Evolutionary conservation across 495 filamentous ascomycete genomes (phyloP).

Genomic region (Xylaria bambusicola): DNA sequence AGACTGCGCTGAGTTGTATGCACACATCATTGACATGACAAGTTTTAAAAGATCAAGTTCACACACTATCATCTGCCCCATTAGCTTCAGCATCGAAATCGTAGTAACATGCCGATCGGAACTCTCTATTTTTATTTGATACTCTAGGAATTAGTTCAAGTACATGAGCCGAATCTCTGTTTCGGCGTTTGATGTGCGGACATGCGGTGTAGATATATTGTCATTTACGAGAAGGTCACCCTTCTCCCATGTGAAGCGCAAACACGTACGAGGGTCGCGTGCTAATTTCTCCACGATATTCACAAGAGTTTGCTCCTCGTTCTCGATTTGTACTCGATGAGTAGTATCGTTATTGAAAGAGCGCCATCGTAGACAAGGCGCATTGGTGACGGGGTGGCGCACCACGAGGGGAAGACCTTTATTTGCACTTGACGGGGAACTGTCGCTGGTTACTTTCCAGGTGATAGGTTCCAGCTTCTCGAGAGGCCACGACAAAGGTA

Average conservation of each 20-base stretch:
- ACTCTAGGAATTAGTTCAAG: not conserved
- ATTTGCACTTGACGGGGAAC: not conserved
- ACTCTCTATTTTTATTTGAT: too few relatives aligned
- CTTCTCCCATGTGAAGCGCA: constrained; percentile 10
- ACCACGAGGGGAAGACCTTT: not conserved
- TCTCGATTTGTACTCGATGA: not conserved
- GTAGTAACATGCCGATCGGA: too few relatives aligned
- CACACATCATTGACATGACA: too few relatives aligned
- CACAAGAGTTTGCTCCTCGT: constrained; percentile 8
- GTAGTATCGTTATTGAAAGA: not conserved
- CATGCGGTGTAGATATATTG: constrained; percentile 5
- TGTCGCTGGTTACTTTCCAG: constrained; percentile 2
- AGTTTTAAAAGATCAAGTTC: too few relatives aligned
- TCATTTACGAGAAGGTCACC: constrained; percentile 11
- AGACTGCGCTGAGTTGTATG: too few relatives aligned
- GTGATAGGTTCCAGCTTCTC: not conserved
- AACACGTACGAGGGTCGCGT: constrained; percentile 1
- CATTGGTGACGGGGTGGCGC: not conserved
- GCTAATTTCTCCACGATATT: not conserved
- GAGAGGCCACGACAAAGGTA: not conserved
- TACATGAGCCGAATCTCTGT: constrained; percentile 7
- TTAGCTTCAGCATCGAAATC: too few relatives aligned
- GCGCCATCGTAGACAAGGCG: not conserved
- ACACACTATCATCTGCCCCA: too few relatives aligned
- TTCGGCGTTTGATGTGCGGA: not conserved